Conservation (phyloP, 352 stramenopile genomes). For the Phytophthora colocasiae region DNA sequence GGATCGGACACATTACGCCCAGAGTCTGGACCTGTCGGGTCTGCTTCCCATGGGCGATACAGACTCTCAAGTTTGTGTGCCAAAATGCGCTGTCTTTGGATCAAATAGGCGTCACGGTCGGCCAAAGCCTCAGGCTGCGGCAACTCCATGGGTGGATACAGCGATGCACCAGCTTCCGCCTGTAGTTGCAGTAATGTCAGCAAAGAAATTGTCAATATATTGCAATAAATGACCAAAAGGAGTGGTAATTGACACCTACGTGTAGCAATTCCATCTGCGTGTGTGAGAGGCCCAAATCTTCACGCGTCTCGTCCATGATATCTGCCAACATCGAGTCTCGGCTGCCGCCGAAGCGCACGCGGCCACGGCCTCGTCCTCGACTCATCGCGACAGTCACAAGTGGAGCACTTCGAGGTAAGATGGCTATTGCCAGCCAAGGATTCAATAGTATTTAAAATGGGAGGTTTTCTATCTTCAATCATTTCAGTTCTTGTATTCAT, state of each 20-base stretch:
- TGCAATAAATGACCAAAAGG: background rate
- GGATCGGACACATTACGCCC: conserved; percentile 38
- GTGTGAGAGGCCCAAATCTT: conserved; percentile 73
- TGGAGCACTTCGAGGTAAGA: background rate
- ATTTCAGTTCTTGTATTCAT: conserved; percentile 8
- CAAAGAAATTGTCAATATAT: background rate
- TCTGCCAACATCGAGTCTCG: conserved; percentile 70
- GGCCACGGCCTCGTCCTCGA: conserved; percentile 65
- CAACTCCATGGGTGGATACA: conserved; percentile 71
- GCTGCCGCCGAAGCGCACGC: conserved; percentile 78
- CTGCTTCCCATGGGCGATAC: conserved; percentile 67
- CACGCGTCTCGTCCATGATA: conserved; percentile 75
- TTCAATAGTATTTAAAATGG: conserved; percentile 16
- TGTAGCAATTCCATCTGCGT: conserved; percentile 75
- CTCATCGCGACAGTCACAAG: conserved; percentile 45
- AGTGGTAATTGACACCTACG: conserved; percentile 33
- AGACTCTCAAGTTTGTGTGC: conserved; percentile 75
- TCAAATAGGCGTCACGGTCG: conserved; percentile 69
- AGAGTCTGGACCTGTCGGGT: conserved; percentile 33
- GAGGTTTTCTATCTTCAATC: background rate
- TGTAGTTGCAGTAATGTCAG: conserved; percentile 19
- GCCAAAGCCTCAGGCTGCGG: conserved; percentile 65
- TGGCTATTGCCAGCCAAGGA: conserved; percentile 25
- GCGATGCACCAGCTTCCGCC: conserved; percentile 50
- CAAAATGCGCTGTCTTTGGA: conserved; percentile 71